Conservation (phyloP, 1,284 basidiomycete species). For the Sporisorium scitamineum region DNA sequence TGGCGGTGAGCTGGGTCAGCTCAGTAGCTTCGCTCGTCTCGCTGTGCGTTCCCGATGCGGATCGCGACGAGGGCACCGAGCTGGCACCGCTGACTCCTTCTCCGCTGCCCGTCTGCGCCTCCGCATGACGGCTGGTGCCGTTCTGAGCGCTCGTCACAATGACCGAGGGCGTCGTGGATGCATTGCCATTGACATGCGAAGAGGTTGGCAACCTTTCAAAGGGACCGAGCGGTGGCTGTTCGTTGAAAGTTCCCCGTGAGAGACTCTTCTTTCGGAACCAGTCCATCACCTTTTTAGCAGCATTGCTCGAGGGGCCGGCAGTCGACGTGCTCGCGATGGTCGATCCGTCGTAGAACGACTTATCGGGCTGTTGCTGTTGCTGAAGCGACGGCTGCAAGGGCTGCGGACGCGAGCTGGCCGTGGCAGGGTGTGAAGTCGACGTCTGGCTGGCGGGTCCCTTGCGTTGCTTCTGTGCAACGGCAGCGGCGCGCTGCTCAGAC, state of each 20-base stretch:
- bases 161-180: slow-evolving; percentile 31
- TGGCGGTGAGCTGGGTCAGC: slow-evolving; percentile 39
- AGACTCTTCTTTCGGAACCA: slow-evolving; percentile 75
- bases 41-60: slow-evolving; percentile 67
- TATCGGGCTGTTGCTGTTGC: slow-evolving; percentile 30
- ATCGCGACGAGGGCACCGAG: slow-evolving; percentile 61
- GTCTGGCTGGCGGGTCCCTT: slow-evolving; percentile 22
- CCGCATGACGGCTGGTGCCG: slow-evolving; percentile 26
- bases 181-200: slow-evolving; percentile 7
- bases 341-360: slow-evolving; percentile 43
- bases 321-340: slow-evolving; percentile 57
- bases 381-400: slow-evolving; percentile 15
- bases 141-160: slow-evolving; percentile 46
- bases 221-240: slow-evolving; percentile 59
- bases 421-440: slow-evolving; percentile 23
- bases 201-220: slow-evolving; percentile 43
- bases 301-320: slow-evolving; percentile 71
- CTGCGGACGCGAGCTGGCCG: slow-evolving; percentile 21
- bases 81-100: slow-evolving; percentile 29
- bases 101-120: slow-evolving; percentile 32
- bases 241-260: slow-evolving; percentile 66
- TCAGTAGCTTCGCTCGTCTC: slow-evolving; percentile 56
- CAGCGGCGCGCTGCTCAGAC: slow-evolving; percentile 5
- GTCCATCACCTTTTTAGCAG: slow-evolving; percentile 76
- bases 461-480: slow-evolving; percentile 27